Percentiles rank a stretch among this genome's conserved stretches.
phyloP scores from a whole-genome alignment of 106 monocot genomes.

The Alisma plantagoaquatica region DNA sequence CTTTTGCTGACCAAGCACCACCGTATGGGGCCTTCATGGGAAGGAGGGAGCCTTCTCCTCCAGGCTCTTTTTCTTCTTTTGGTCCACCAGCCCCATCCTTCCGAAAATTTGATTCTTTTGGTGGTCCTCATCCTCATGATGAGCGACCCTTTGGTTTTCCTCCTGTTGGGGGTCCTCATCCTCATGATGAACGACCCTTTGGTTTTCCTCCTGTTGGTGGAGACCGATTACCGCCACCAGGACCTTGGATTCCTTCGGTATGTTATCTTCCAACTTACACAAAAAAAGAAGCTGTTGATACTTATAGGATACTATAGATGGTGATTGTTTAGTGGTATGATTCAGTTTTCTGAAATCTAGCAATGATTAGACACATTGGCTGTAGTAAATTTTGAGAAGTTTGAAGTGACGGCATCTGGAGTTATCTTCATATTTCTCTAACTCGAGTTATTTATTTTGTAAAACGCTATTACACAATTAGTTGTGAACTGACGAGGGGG shows the following conservation, averaged over 20 bases:
- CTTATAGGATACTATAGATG: conserved; percentile 28
- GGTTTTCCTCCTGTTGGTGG: conserved; percentile 27
- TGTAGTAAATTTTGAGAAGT: too few species aligned
- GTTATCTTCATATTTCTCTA: too few species aligned
- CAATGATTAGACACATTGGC: too few species aligned
- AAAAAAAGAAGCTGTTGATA: too few species aligned
- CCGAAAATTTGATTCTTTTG: conserved; percentile 36
- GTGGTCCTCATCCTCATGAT: conserved; percentile 33
- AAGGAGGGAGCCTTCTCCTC: conserved; percentile 55
- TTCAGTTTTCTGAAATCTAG: too few species aligned
- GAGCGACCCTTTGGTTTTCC: conserved; percentile 42
- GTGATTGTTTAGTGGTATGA: too few species aligned
- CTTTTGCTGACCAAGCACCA: conserved; percentile 42
- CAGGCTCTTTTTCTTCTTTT: conserved; percentile 29
- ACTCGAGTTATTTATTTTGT: too few species aligned
- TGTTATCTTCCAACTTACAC: background rate
- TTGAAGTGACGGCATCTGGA: too few species aligned
- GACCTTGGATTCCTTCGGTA: background rate
- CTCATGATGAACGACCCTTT: conserved; percentile 54
- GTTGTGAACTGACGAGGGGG: too few species aligned
- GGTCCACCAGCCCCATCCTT: conserved; percentile 40
- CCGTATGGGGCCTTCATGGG: conserved; percentile 52
- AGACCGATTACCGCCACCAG: conserved; percentile 33
- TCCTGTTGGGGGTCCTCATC: conserved; percentile 24
- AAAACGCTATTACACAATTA: too few species aligned